These are phyloP conservation scores for Phlyctochytrium bullatum DNA, from an alignment of 192 early-diverging fungal species.

Conservation along the genomic window DNA sequence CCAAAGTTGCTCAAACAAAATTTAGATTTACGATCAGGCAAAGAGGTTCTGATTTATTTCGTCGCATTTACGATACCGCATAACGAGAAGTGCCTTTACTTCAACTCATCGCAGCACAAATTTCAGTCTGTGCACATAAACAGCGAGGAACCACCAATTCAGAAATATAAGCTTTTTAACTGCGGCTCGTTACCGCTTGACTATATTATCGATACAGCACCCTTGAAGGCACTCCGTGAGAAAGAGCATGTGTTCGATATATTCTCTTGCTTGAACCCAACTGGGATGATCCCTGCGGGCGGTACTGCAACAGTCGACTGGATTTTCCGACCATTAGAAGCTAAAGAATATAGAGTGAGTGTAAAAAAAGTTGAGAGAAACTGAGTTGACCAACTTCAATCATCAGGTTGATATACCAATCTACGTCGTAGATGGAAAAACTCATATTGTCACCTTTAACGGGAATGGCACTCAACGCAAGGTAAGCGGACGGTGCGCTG, in stretches of 20 bases:
- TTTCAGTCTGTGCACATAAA: slow-evolving; percentile 45
- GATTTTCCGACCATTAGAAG: slow-evolving; percentile 52
- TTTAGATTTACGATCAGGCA: slow-evolving; percentile 23
- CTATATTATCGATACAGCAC: slow-evolving; percentile 39
- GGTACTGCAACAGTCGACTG: slow-evolving; percentile 42
- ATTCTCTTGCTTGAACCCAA: slow-evolving; percentile 33
- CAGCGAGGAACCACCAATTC: slow-evolving; percentile 39
- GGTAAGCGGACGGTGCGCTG: not conserved
- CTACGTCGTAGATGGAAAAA: slow-evolving; percentile 42
- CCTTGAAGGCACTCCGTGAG: slow-evolving; percentile 35
- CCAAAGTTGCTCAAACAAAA: slow-evolving; percentile 21
- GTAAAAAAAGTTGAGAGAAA: too few species aligned
- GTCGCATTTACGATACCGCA: slow-evolving; percentile 41
- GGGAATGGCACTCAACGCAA: slow-evolving; percentile 36
- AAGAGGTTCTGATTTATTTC: slow-evolving; percentile 49
- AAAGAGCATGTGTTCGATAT: slow-evolving; percentile 42
- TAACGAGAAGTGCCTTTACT: slow-evolving; percentile 46
- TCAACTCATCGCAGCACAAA: slow-evolving; percentile 30
- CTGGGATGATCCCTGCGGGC: slow-evolving; percentile 40
- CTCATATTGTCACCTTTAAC: slow-evolving; percentile 45
- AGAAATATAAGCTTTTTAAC: slow-evolving; percentile 41
- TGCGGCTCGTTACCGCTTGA: slow-evolving; percentile 35
- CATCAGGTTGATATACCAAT: slow-evolving; percentile 47
- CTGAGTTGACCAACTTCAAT: not conserved
- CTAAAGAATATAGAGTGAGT: slow-evolving; percentile 41